Evolutionary conservation across 176 grass and related monocot species (phyloP).

Genomic region (Oryza coarctata): DNA sequence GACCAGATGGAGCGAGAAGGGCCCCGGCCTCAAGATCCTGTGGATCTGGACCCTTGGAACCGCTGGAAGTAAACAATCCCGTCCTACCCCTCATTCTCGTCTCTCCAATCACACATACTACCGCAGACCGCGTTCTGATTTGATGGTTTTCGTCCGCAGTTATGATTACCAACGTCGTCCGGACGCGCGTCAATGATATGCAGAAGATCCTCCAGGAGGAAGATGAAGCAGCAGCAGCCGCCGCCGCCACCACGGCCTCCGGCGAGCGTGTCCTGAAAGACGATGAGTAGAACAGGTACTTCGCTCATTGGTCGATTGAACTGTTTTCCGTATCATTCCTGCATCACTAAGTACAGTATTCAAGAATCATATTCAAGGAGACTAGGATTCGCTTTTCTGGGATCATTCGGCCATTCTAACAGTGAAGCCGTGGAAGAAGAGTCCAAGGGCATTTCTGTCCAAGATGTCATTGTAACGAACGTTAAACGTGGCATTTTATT

Average conservation of each 20-base stretch:
- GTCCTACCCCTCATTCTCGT: neutral
- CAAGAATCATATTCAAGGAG: neutral
- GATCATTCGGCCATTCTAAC: too few species aligned
- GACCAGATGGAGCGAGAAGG: slow-evolving; percentile 89
- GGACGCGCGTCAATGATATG: slow-evolving; percentile 70
- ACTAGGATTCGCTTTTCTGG: neutral
- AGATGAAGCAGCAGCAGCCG: slow-evolving; percentile 19
- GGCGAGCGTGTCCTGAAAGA: slow-evolving; percentile 60
- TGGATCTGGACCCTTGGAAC: slow-evolving; percentile 93
- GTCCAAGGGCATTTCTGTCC: too few species aligned
- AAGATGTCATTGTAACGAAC: too few species aligned
- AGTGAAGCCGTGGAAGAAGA: too few species aligned
- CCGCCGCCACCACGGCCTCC: neutral
- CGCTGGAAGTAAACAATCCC: slow-evolving; percentile 48
- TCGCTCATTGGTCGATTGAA: neutral
- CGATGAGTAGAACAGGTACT: slow-evolving; percentile 48
- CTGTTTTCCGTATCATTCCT: neutral
- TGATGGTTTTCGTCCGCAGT: slow-evolving; percentile 45
- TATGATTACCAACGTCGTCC: slow-evolving; percentile 55
- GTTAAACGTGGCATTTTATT: too few species aligned
- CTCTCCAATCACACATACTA: neutral
- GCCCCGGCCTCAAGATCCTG: slow-evolving; percentile 85
- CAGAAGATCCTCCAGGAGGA: slow-evolving; percentile 64
- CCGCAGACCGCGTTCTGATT: neutral
- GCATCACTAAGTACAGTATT: neutral